Conservation (phyloP, 331 rosid genomes). For the Rhamnella rubrinervis region DNA sequence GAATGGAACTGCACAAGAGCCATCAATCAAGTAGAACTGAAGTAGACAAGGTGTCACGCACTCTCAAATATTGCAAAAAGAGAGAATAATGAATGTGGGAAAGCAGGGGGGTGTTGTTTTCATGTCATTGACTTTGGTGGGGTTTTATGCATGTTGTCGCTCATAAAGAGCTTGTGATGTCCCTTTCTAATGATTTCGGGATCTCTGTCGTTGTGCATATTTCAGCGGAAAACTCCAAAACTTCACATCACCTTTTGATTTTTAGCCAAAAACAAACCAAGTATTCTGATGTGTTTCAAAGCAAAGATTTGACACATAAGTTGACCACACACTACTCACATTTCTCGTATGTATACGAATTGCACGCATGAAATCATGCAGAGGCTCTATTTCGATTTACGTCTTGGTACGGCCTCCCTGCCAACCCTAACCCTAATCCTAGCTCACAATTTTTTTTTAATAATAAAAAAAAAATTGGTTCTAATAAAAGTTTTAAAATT, state of each 20-base stretch:
- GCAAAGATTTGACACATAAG: constrained; percentile 38
- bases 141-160: constrained; percentile 16
- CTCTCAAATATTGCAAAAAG: too few species aligned
- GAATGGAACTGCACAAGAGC: too few species aligned
- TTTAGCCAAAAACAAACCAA: neutral
- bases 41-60: neutral
- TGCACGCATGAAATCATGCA: constrained; percentile 1
- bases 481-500: too few species aligned
- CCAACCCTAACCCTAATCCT: too few species aligned
- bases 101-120: neutral
- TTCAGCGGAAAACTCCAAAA: constrained; percentile 32
- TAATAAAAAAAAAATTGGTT: too few species aligned
- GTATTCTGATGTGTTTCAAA: constrained; percentile 4
- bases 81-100: neutral
- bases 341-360: neutral
- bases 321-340: constrained; percentile 27
- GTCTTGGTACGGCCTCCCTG: too few species aligned
- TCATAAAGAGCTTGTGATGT: constrained; percentile 14
- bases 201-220: constrained; percentile 42
- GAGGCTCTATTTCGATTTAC: neutral
- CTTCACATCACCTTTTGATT: neutral
- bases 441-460: too few species aligned
- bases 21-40: neutral
- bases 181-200: constrained; percentile 37
- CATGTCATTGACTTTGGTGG: constrained; percentile 8